These are phyloP conservation scores for Aotearoamyces nothofagi DNA, from an alignment of 2,329 filamentous ascomycete species.

Conservation along the genomic window DNA sequence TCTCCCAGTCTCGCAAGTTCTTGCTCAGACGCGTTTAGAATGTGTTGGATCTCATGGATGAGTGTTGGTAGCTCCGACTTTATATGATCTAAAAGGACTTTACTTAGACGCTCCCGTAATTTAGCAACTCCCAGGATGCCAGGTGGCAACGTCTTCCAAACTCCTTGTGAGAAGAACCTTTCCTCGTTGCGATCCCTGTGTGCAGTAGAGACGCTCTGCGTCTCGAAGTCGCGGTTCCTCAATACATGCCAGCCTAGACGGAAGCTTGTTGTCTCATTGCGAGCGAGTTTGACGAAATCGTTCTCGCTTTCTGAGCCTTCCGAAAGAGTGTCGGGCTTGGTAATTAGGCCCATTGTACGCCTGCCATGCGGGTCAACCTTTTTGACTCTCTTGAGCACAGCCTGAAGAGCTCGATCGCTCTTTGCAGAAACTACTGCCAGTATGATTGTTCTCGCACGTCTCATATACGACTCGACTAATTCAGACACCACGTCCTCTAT, in stretches of 20 bases:
- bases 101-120: constrained; percentile 9
- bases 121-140: not conserved
- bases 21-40: not conserved
- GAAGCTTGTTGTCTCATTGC: constrained; percentile 29
- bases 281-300: constrained; percentile 24
- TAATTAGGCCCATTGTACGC: constrained; percentile 30
- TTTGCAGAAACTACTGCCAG: constrained; percentile 37
- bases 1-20: constrained; percentile 5
- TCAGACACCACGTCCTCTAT: constrained; percentile 22
- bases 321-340: constrained; percentile 35
- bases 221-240: constrained; percentile 24
- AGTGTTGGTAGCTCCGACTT: constrained; percentile 17
- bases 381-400: constrained; percentile 20
- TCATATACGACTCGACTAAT: constrained; percentile 35
- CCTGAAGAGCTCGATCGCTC: constrained; percentile 24
- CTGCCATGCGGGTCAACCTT: constrained; percentile 18
- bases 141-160: constrained; percentile 19
- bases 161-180: constrained; percentile 24
- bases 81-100: constrained; percentile 18
- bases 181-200: constrained; percentile 23
- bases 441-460: constrained; percentile 35
- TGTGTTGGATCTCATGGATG: constrained; percentile 8
- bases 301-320: constrained; percentile 23
- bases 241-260: constrained; percentile 36
- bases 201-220: not conserved